Conservation (phyloP, 1,284 basidiomycete species). For the Grifola frondosa region DNA sequence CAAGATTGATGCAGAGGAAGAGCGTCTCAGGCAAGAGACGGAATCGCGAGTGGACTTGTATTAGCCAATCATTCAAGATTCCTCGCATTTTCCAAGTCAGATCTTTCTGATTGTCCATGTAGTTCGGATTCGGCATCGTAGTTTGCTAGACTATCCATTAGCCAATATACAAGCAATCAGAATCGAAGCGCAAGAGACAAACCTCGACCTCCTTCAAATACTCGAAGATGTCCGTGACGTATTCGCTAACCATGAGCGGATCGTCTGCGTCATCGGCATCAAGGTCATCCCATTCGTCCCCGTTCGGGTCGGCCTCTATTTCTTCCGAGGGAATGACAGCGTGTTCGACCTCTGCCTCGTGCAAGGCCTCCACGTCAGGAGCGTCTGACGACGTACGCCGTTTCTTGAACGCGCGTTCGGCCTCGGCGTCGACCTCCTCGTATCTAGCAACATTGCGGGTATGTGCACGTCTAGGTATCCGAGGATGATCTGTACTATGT, state of each 20-base stretch:
- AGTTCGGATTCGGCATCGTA: conserved; percentile 85
- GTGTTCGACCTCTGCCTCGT: conserved; percentile 37
- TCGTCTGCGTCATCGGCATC: conserved; percentile 95
- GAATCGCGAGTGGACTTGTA: conserved; percentile 95
- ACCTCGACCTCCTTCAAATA: conserved; percentile 85
- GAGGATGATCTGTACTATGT: no score
- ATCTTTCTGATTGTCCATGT: conserved; percentile 90
- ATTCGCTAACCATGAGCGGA: conserved; percentile 96
- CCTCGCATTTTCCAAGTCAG: conserved; percentile 94
- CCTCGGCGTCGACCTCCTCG: conserved; percentile 40
- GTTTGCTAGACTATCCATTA: conserved; percentile 65
- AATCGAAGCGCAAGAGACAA: conserved; percentile 16
- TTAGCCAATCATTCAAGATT: conserved; percentile 95
- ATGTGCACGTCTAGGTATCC: conserved; percentile 13
- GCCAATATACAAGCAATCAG: conserved; percentile 4
- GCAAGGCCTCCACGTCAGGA: conserved; percentile 50
- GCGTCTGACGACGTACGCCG: conserved; percentile 69
- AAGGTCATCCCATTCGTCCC: conserved; percentile 80
- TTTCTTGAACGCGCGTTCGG: conserved; percentile 63
- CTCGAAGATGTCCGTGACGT: conserved; percentile 91
- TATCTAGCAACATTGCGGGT: no score
- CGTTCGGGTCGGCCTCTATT: conserved; percentile 57
- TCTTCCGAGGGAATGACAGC: conserved; percentile 26
- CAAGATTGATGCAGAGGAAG: conserved; percentile 92
- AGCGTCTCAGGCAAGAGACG: conserved; percentile 94